Conservation (phyloP, 202 grass and related monocot genomes). For the Panicum virgatum region DNA sequence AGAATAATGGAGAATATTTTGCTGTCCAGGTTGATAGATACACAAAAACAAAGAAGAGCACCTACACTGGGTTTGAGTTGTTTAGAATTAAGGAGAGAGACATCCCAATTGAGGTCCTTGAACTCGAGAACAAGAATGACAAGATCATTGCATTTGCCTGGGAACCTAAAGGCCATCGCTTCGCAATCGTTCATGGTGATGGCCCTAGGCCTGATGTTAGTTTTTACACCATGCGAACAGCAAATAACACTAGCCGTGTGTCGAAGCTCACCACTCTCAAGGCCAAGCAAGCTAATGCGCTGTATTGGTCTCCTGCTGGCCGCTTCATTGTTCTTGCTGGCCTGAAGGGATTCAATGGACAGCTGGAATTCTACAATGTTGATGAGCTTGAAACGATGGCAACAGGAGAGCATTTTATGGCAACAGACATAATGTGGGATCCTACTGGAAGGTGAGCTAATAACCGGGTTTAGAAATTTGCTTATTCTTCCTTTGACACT, state of each 20-base stretch:
- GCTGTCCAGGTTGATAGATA: conserved; percentile 95
- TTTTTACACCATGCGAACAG: conserved; percentile 76
- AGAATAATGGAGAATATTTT: conserved; percentile 86
- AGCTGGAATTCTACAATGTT: conserved; percentile 89
- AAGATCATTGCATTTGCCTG: conserved; percentile 97
- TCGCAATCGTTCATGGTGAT: conserved; percentile 94
- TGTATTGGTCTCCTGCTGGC: conserved; percentile 86
- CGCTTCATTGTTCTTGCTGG: conserved; percentile 82
- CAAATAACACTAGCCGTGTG: conserved; percentile 56
- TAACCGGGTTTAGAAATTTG: neutral
- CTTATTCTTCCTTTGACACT: neutral
- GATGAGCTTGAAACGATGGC: conserved; percentile 94
- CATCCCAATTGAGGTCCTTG: conserved; percentile 94
- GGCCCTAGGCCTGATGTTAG: conserved; percentile 79
- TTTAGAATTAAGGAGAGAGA: conserved; percentile 92
- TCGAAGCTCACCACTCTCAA: conserved; percentile 85
- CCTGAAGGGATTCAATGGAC: conserved; percentile 88
- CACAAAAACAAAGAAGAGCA: conserved; percentile 95
- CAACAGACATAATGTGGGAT: conserved; percentile 91
- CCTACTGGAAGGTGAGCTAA: conserved; percentile 79
- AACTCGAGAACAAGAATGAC: conserved; percentile 94
- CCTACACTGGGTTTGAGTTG: conserved; percentile 88
- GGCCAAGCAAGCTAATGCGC: conserved; percentile 76
- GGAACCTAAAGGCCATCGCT: conserved; percentile 89
- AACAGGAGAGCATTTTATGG: conserved; percentile 95